Evolutionary conservation across 2,329 filamentous ascomycete species (phyloP).

Genomic region (Claviceps monticola): DNA sequence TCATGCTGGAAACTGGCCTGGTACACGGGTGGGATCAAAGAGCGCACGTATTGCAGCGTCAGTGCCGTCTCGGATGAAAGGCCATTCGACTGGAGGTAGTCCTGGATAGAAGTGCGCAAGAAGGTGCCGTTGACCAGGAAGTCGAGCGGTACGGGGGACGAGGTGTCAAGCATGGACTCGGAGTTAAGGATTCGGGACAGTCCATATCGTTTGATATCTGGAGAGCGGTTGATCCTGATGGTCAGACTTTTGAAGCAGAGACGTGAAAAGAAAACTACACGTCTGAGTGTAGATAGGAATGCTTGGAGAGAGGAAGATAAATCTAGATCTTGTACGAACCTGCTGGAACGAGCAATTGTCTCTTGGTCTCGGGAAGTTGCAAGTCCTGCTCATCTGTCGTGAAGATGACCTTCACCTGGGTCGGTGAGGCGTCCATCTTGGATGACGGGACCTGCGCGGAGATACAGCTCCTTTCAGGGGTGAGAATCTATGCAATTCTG

Average conservation of each 20-base stretch:
- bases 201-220: constrained; percentile 56
- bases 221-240: neutral
- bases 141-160: constrained; percentile 65
- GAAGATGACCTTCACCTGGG: constrained; percentile 55
- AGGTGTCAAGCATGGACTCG: constrained; percentile 54
- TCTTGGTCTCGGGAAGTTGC: constrained; percentile 47
- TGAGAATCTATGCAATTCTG: neutral
- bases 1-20: constrained; percentile 92
- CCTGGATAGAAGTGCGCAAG: constrained; percentile 75
- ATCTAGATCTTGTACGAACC: constrained; percentile 22
- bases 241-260: too few relatives aligned
- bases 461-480: neutral
- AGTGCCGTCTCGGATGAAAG: constrained; percentile 81
- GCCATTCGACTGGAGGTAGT: constrained; percentile 75
- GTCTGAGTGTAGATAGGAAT: neutral
- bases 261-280: neutral
- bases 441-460: neutral
- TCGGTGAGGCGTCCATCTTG: constrained; percentile 25
- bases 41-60: constrained; percentile 84
- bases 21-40: constrained; percentile 76
- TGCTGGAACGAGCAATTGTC: constrained; percentile 48
- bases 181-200: constrained; percentile 59
- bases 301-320: neutral
- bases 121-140: constrained; percentile 93
- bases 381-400: constrained; percentile 49